Evolutionary conservation across 495 filamentous ascomycete genomes (phyloP), one percentile per base, ranked within the genome.

Genomic region (Aspergillus homomorphus): DNA sequence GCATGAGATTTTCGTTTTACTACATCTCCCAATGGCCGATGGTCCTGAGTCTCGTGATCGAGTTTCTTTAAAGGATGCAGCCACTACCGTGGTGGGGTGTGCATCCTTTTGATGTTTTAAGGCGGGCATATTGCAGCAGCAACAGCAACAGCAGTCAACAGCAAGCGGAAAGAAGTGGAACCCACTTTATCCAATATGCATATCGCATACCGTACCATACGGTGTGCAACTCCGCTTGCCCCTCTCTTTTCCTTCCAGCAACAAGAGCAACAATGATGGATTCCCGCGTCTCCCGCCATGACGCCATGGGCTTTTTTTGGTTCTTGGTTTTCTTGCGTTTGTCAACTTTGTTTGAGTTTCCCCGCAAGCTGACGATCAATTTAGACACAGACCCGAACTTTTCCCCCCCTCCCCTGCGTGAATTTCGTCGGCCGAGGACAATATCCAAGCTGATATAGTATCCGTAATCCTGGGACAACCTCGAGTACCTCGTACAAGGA

Each of bases 331-430:
- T 51, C 23, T 51, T 24, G 19, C 48, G 21, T 24, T 51, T 51
- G 33, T 38, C 33, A 38, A 38, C 33, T 38, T 58, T 28, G 55
- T 38, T 56, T 57, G 53, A 8, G 41, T 51, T 62, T 55, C 60
- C 60, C 60, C 55, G 54, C 59, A 62, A 62, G 50, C 59, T 62
- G 52, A 62, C 59, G 24, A 55, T 62, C 54, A 44, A 54, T 33
- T 38, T 38, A 38, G 33, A 38, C 33, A 38, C 33, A 38, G 6
- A 14, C 33, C 33, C 33, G 33, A 38, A 38, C 10, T 38, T 51
- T 51, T 24, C 24, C 10, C 19, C 15, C 10, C 19, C 18, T 50
- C 22, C 46, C 46, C 46, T 46, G 45, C 19, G 45, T 46, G 19
- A 50, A 3, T 26, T 6, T 26, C 26, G 4, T 28, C 26, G 26